Evolutionary conservation across 495 filamentous ascomycete species (phyloP).

Genomic region (Penicillium simplicissimum): DNA sequence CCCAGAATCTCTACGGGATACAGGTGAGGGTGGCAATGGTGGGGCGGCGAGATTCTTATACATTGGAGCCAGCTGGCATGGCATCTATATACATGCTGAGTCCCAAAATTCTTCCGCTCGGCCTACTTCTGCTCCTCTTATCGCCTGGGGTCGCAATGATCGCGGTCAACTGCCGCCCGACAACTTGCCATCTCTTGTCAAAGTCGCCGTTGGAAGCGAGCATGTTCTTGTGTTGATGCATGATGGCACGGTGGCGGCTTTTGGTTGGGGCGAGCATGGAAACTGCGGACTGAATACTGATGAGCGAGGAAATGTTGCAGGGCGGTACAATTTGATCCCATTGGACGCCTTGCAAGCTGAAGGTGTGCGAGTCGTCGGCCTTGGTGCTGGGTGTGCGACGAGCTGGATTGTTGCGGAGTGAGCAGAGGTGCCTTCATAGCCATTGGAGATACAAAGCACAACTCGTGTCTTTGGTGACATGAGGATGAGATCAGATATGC

Average conservation of each 20-base stretch:
- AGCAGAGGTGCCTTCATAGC: constrained; percentile 1
- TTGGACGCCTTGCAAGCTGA: constrained; percentile 26
- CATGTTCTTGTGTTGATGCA: constrained; percentile 70
- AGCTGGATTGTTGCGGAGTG: constrained; percentile 67
- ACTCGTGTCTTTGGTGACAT: neutral
- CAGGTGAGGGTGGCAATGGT: constrained; percentile 16
- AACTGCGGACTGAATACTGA: constrained; percentile 78
- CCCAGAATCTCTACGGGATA: constrained; percentile 22
- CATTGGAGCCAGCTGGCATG: constrained; percentile 78
- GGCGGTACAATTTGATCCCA: constrained; percentile 60
- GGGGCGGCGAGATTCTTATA: constrained; percentile 17
- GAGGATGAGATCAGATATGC: neutral
- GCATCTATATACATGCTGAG: constrained; percentile 61
- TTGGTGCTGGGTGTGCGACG: constrained; percentile 87
- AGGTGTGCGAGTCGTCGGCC: constrained; percentile 41
- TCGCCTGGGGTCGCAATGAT: constrained; percentile 74
- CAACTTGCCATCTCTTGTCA: constrained; percentile 48
- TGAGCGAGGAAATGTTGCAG: constrained; percentile 64
- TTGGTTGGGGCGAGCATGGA: constrained; percentile 98
- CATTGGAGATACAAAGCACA: neutral
- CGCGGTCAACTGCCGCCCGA: constrained; percentile 74
- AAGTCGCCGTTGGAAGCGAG: constrained; percentile 82
- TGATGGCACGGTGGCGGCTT: constrained; percentile 64
- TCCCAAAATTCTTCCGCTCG: neutral
- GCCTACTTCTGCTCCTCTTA: constrained; percentile 10